phyloP scores from a whole-genome alignment of 1,284 basidiomycete genomes.

The Prillingera fragicola region DNA sequence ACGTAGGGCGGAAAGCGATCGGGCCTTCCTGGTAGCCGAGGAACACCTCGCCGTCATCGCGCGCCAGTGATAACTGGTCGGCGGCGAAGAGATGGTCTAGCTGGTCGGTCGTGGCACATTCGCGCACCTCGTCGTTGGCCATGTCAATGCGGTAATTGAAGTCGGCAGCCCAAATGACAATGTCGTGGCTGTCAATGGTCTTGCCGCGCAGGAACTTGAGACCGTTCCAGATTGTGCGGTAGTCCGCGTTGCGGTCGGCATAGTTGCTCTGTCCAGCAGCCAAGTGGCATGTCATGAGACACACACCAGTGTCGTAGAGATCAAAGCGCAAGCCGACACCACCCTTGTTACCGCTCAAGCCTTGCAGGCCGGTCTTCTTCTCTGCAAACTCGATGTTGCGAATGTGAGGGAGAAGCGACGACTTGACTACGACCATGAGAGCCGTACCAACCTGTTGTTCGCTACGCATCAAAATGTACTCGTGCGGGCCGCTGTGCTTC shows the following conservation, averaged over 20 bases:
- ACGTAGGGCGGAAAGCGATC: slow-evolving; percentile 61
- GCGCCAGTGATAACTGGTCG: slow-evolving; percentile 74
- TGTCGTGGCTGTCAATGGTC: slow-evolving; percentile 77
- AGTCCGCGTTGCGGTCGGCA: slow-evolving; percentile 88
- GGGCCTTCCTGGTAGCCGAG: slow-evolving; percentile 81
- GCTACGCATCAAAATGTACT: slow-evolving; percentile 82
- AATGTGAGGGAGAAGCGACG: slow-evolving; percentile 68
- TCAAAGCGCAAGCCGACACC: slow-evolving; percentile 90
- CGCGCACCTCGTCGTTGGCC: slow-evolving; percentile 71
- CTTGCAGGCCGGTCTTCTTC: slow-evolving; percentile 93
- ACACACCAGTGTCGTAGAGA: slow-evolving; percentile 83
- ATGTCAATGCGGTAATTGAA: slow-evolving; percentile 91
- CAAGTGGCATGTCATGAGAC: slow-evolving; percentile 86
- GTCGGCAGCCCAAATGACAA: slow-evolving; percentile 86
- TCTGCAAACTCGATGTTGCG: slow-evolving; percentile 86
- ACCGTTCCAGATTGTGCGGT: slow-evolving; percentile 74
- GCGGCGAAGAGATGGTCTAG: slow-evolving; percentile 67
- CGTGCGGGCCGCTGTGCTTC: slow-evolving; percentile 57
- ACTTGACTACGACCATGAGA: slow-evolving; percentile 75
- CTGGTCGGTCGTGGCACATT: slow-evolving; percentile 59
- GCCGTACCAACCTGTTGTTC: slow-evolving; percentile 95
- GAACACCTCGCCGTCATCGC: slow-evolving; percentile 69
- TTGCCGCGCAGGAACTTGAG: slow-evolving; percentile 84
- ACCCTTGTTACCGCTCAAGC: slow-evolving; percentile 96
- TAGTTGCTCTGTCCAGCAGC: slow-evolving; percentile 88